Conservation (phyloP, 352 stramenopile genomes). For the Phytophthora cryptogea region DNA sequence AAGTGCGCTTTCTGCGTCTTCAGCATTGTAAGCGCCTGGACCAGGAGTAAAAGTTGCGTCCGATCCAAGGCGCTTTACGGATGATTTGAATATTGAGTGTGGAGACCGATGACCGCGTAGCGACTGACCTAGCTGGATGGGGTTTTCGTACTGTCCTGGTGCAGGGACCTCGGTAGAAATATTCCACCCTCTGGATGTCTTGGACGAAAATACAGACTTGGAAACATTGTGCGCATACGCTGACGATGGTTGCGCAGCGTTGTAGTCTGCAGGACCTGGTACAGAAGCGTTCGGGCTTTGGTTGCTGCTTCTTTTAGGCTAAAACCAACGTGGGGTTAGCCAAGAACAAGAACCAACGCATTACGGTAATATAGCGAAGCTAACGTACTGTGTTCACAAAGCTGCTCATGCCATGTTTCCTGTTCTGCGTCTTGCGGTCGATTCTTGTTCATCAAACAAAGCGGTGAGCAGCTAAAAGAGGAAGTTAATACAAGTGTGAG, state of each 20-base stretch:
- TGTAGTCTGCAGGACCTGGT: slow-evolving; percentile 63
- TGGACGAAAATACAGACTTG: slow-evolving; percentile 67
- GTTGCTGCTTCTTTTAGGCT: slow-evolving; percentile 43
- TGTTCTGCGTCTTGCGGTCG: slow-evolving; percentile 58
- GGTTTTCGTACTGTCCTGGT: slow-evolving; percentile 75
- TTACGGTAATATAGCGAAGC: neutral
- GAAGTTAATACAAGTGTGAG: neutral
- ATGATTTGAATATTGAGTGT: slow-evolving; percentile 72
- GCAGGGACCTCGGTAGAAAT: slow-evolving; percentile 50
- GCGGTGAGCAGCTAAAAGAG: neutral
- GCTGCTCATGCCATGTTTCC: slow-evolving; percentile 69
- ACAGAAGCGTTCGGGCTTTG: slow-evolving; percentile 25
- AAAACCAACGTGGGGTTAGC: slow-evolving; percentile 6
- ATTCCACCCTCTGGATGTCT: slow-evolving; percentile 58
- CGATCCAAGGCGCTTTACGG: slow-evolving; percentile 52
- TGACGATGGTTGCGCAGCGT: slow-evolving; percentile 41
- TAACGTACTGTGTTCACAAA: slow-evolving; percentile 59
- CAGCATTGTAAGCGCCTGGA: slow-evolving; percentile 69
- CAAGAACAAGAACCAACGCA: no score
- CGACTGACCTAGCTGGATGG: slow-evolving; percentile 47
- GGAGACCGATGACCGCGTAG: slow-evolving; percentile 25
- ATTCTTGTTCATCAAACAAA: slow-evolving; percentile 21
- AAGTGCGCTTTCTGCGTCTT: slow-evolving; percentile 65
- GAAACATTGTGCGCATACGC: slow-evolving; percentile 58
- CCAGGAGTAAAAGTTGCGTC: slow-evolving; percentile 44